These are phyloP conservation scores for Alternaria metachromatica DNA, from an alignment of 2,329 filamentous ascomycete genomes.

Conservation along the genomic window DNA sequence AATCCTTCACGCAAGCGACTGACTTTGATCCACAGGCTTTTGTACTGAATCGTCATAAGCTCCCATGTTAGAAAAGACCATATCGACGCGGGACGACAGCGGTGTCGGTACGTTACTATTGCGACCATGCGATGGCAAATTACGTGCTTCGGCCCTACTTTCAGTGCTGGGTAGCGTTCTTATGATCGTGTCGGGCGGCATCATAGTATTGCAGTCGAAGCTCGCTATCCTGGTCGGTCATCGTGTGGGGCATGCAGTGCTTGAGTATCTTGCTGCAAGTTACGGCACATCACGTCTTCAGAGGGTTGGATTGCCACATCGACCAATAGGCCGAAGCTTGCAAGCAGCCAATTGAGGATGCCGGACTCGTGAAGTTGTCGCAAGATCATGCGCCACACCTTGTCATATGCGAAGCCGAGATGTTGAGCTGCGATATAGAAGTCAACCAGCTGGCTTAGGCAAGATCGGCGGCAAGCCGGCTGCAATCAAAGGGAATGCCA, in stretches of 20 bases:
- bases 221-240: background rate
- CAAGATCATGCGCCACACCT: background rate
- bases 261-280: background rate
- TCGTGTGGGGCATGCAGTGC: background rate
- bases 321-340: background rate
- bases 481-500: background rate
- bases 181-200: background rate
- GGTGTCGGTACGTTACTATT: background rate
- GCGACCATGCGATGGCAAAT: background rate
- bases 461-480: background rate
- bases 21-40: background rate
- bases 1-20: background rate
- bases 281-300: background rate
- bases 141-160: slow-evolving; percentile 3
- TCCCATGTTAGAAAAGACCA: background rate
- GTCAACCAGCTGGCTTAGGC: background rate
- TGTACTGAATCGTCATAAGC: background rate
- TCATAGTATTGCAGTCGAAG: background rate
- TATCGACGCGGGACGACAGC: background rate
- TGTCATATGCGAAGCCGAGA: background rate
- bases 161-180: background rate
- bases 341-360: background rate
- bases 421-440: background rate
- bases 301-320: background rate
- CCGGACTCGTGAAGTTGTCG: background rate